phyloP scores from a whole-genome alignment of 345 rosid genomes.

The Rhizophora apiculata region DNA sequence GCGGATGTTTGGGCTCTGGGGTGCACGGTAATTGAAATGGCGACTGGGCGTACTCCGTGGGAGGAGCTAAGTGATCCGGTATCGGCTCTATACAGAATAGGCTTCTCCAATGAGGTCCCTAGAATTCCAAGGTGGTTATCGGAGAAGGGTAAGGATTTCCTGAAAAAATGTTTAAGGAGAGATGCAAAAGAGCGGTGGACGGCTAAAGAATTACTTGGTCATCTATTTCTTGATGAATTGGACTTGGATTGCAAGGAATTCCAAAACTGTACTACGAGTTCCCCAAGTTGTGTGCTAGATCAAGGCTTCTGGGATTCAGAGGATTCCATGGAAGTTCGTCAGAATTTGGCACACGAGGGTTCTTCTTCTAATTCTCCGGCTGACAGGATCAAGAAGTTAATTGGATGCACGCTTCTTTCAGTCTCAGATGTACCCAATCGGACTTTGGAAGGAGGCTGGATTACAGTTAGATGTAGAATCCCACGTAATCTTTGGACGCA shows the following conservation, averaged over 20 bases:
- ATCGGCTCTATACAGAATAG: conserved; percentile 66
- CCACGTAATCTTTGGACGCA: conserved; percentile 22
- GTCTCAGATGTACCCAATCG: conserved; percentile 27
- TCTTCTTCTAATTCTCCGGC: conserved; percentile 20
- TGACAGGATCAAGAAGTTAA: conserved; percentile 50
- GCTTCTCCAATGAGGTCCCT: conserved; percentile 66
- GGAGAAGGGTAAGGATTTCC: conserved; percentile 55
- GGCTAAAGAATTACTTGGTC: conserved; percentile 58
- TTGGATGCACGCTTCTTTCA: conserved; percentile 14
- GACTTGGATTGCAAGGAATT: conserved; percentile 11
- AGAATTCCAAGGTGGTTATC: conserved; percentile 62
- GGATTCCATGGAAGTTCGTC: conserved; percentile 32
- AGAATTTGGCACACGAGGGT: conserved; percentile 14
- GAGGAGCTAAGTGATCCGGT: conserved; percentile 54
- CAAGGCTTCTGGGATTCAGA: conserved; percentile 68
- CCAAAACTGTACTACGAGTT: conserved; percentile 22
- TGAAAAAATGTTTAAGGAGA: conserved; percentile 54
- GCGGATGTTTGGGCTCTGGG: conserved; percentile 96
- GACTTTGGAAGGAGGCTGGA: conserved; percentile 54
- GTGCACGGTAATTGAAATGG: conserved; percentile 75
- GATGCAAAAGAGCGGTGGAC: conserved; percentile 65
- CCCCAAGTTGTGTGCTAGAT: conserved; percentile 77
- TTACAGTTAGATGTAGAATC: conserved; percentile 56
- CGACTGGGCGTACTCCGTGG: conserved; percentile 75
- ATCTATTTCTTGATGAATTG: conserved; percentile 53